These are phyloP conservation scores for Lanmaoa pseudosensibilis DNA, from an alignment of 768 basidiomycete genomes.

Conservation along the genomic window DNA sequence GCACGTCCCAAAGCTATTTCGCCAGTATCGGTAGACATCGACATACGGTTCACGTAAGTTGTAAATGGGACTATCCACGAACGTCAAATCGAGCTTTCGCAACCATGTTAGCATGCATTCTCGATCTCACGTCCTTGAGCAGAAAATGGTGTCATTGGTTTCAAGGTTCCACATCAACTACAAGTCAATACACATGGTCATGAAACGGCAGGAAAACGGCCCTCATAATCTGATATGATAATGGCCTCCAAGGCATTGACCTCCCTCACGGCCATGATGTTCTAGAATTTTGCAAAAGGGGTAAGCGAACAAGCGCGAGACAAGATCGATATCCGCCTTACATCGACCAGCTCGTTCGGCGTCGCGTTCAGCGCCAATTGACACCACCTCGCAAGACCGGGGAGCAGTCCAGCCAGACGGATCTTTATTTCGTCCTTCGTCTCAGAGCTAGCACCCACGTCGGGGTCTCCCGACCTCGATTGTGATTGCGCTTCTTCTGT, in stretches of 20 bases:
- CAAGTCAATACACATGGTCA: slow-evolving; percentile 7
- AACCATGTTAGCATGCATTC: background rate
- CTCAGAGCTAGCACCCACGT: slow-evolving; percentile 9
- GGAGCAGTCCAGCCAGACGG: slow-evolving; percentile 76
- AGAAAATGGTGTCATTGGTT: background rate
- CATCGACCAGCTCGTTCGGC: slow-evolving; percentile 84
- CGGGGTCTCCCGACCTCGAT: slow-evolving; percentile 15
- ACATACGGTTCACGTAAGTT: no score
- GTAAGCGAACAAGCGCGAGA: slow-evolving; percentile 3
- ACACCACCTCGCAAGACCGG: slow-evolving; percentile 79
- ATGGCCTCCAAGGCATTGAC: slow-evolving; percentile 70
- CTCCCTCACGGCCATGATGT: slow-evolving; percentile 61
- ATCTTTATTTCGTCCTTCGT: slow-evolving; percentile 47
- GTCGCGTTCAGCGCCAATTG: slow-evolving; percentile 61
- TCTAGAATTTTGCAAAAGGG: slow-evolving; percentile 38
- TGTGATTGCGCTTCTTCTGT: slow-evolving; percentile 13
- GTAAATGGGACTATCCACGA: background rate
- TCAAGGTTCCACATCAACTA: background rate
- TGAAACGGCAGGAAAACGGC: slow-evolving; percentile 33
- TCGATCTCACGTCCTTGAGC: background rate
- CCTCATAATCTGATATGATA: slow-evolving; percentile 67
- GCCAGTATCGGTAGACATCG: no score
- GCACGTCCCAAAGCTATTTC: no score
- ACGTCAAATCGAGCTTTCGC: background rate
- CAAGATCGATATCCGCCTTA: slow-evolving; percentile 40